Evolutionary conservation across 805 yeast species (phyloP), one percentile per base, ranked within the genome.

Genomic region (Lachancea sp.): DNA sequence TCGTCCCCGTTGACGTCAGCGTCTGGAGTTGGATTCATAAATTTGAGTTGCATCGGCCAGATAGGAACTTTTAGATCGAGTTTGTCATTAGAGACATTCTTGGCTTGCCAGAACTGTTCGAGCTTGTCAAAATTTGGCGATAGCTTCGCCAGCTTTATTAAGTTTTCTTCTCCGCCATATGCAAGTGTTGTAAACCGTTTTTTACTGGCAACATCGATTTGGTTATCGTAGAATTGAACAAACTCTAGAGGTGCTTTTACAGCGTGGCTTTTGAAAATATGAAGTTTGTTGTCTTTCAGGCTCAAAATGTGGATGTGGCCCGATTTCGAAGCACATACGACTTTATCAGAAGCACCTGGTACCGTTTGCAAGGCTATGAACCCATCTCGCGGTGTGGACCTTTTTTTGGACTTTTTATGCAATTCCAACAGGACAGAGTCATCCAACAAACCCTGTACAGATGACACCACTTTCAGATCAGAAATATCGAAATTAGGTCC

Each of bases 1-100:
- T 40, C 66, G 56, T 32, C 66, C 49, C 45, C 72, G 18, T 41
- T 41, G 12, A 52, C 42, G 27, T 65, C 57, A 16, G 32, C 36
- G 12, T 59, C 18, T 52, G 38, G 73, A 45, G 55, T 81, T 78
- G 44, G 68, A 4, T 51, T 32, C 26, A 63, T 40, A 60, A 38
- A 88, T 71, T 45, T 74, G 26, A 63, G 72, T 4, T 80, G 75
- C 33, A 87, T 74, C 16, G 68, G 68, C 85, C 95, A 83, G 10
- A 91, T 76, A 3, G 95, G 96, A 6, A 82, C 93, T 47, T 89
- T 74, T 50, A 93, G 67, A 54, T 85, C 95, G 25, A 91, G 66
- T 50, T 75, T 77, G 64, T 84, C 85, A 54, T 86, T 81, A 48
- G 82, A 78, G n/a, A 88, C 95, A 61, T 88, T 88, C 59, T 85